These are phyloP conservation scores for Rhododendron ferrugineum DNA, from an alignment of 148 eudicot species.

Conservation along the genomic window DNA sequence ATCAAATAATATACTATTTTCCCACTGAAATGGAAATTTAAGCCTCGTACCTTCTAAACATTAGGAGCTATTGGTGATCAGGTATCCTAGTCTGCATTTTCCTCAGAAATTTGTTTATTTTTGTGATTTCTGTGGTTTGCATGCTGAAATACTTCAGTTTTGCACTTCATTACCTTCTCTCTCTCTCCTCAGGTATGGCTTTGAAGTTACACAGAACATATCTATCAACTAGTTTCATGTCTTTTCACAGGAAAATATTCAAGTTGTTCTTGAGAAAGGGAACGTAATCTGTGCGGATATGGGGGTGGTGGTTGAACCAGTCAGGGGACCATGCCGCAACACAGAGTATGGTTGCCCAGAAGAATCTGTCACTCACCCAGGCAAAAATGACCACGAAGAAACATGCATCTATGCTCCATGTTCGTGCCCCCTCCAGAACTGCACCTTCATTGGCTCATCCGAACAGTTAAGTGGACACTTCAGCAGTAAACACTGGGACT, in stretches of 20 bases:
- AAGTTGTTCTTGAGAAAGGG: constrained; percentile 17
- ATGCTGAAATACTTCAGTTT: background rate
- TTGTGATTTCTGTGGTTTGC: background rate
- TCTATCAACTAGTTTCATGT: constrained; percentile 6
- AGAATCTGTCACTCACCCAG: constrained; percentile 23
- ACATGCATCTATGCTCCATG: constrained; percentile 34
- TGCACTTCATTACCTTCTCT: background rate
- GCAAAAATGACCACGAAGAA: constrained; percentile 31
- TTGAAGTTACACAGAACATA: background rate
- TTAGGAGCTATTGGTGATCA: background rate
- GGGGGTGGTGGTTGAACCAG: constrained; percentile 25
- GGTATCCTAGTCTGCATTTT: background rate
- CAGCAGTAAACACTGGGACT: constrained; percentile 36
- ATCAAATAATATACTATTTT: background rate
- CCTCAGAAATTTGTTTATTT: constrained; percentile 14
- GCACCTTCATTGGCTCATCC: constrained; percentile 29
- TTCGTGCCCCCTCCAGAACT: constrained; percentile 43
- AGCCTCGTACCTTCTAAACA: background rate
- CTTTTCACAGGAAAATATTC: constrained; percentile 12
- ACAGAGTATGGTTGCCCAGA: constrained; percentile 29
- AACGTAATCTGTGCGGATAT: constrained; percentile 24
- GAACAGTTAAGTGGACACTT: constrained; percentile 31
- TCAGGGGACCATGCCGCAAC: constrained; percentile 29
- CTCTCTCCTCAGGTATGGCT: background rate
- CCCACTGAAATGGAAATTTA: background rate